phyloP scores from a whole-genome alignment of 768 basidiomycete species.

The Rhizopogon rudus region DNA sequence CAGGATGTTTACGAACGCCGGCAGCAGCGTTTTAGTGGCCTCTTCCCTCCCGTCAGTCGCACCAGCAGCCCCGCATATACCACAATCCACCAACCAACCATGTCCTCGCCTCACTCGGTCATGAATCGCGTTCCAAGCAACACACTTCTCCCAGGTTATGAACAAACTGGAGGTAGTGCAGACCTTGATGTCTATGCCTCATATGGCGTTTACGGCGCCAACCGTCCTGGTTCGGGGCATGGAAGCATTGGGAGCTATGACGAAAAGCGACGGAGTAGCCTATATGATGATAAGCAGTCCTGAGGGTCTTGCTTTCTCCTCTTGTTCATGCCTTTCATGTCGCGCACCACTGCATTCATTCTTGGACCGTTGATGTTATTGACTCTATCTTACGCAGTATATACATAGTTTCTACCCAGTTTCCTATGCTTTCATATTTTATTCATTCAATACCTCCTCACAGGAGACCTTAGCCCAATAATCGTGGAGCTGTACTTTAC shows the following conservation, averaged over 20 bases:
- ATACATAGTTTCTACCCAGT: conserved; percentile 2
- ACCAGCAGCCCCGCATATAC: conserved; percentile 11
- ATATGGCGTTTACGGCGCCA: conserved; percentile 34
- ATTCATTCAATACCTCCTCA: conserved; percentile 13
- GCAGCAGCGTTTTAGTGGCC: conserved; percentile 21
- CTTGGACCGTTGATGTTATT: conserved; percentile 6
- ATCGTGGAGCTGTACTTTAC: conserved; percentile 6
- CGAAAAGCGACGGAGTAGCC: conserved; percentile 13
- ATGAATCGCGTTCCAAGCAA: conserved; percentile 50
- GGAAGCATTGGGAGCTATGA: conserved; percentile 19
- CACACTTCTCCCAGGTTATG: conserved; percentile 65
- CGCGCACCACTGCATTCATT: background rate
- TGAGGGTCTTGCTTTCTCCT: background rate
- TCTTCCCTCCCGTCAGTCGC: conserved; percentile 14
- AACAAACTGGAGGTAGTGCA: conserved; percentile 23
- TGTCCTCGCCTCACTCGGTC: conserved; percentile 12
- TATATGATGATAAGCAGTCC: background rate
- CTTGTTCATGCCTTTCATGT: background rate
- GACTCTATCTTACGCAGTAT: conserved; percentile 1
- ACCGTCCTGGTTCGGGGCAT: conserved; percentile 39
- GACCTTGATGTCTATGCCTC: conserved; percentile 15
- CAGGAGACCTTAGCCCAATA: conserved; percentile 10
- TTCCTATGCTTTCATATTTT: conserved; percentile 24
- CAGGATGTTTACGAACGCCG: conserved; percentile 19
- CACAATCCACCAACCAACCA: conserved; percentile 20